Evolutionary conservation across 169 alveolate species (phyloP).

Genomic region (Eimeria sp.): DNA sequence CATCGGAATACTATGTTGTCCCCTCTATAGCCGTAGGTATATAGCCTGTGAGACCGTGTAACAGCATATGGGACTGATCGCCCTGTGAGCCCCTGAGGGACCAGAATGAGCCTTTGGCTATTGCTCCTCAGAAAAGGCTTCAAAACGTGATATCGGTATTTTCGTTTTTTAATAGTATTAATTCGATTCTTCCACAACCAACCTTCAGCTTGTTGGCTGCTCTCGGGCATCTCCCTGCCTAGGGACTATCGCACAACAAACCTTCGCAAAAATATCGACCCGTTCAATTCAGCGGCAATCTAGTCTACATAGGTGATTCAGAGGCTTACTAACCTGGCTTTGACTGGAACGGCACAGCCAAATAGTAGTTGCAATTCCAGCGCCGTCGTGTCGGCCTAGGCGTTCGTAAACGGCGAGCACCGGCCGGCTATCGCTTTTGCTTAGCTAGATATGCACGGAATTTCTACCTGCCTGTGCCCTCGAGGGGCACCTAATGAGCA

Average conservation of each 20-base stretch:
- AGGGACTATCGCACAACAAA: background rate
- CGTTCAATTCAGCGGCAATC: background rate
- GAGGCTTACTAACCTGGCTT: background rate
- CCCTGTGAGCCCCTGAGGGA: background rate
- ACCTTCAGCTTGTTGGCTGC: background rate
- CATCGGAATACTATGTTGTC: background rate
- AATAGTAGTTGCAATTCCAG: background rate
- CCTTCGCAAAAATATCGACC: background rate
- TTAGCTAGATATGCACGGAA: slow-evolving; percentile 65
- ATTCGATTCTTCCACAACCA: background rate
- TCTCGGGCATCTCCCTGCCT: background rate
- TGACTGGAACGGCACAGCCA: background rate
- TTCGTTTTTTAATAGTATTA: background rate
- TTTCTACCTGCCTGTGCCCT: slow-evolving; percentile 75
- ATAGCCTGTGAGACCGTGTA: background rate
- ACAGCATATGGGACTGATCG: background rate
- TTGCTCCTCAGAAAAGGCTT: background rate
- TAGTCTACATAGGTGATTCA: background rate
- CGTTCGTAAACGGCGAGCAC: background rate
- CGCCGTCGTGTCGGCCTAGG: background rate
- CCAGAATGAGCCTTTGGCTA: background rate
- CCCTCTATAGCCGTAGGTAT: background rate
- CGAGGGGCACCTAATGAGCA: slow-evolving; percentile 61
- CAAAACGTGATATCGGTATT: background rate
- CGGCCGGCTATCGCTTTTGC: background rate